These are phyloP conservation scores for Aspergillus diversus DNA, from an alignment of 495 filamentous ascomycete species.

Conservation along the genomic window DNA sequence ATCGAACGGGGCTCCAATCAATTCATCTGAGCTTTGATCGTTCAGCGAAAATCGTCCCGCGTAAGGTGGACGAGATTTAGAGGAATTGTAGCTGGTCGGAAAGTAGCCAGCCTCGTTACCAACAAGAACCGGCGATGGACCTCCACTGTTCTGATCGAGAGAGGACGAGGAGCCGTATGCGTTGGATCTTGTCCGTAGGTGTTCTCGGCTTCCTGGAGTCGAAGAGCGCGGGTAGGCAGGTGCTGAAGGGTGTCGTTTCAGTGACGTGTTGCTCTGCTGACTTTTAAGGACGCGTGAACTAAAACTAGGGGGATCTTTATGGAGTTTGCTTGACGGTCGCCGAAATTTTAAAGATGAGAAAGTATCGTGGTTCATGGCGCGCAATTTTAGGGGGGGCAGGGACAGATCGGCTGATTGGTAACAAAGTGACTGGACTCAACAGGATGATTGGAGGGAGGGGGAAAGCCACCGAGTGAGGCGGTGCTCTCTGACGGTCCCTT, in stretches of 20 bases:
- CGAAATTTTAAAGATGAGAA: slow-evolving; percentile 52
- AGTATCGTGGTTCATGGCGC: slow-evolving; percentile 50
- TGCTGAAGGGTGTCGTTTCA: slow-evolving; percentile 73
- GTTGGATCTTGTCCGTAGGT: slow-evolving; percentile 54
- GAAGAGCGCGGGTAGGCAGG: slow-evolving; percentile 57
- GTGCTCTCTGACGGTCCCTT: slow-evolving; percentile 31
- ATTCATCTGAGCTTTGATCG: slow-evolving; percentile 69
- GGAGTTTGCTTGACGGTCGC: slow-evolving; percentile 52
- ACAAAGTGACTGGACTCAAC: slow-evolving; percentile 20
- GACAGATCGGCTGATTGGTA: slow-evolving; percentile 24
- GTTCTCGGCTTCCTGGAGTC: slow-evolving; percentile 47
- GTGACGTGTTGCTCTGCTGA: slow-evolving; percentile 50
- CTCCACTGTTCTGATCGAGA: slow-evolving; percentile 50
- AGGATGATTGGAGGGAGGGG: slow-evolving; percentile 31
- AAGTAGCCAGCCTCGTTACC: slow-evolving; percentile 45
- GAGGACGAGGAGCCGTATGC: slow-evolving; percentile 57
- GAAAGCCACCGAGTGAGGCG: slow-evolving; percentile 35
- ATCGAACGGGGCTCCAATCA: slow-evolving; percentile 71
- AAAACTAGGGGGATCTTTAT: slow-evolving; percentile 52
- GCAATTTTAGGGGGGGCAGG: slow-evolving; percentile 26
- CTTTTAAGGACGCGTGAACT: slow-evolving; percentile 47
- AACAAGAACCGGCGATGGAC: slow-evolving; percentile 51
- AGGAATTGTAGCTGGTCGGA: slow-evolving; percentile 33
- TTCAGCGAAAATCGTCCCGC: slow-evolving; percentile 57
- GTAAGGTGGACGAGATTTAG: slow-evolving; percentile 40